Conservation (phyloP, 1,139 yeast species). For the Meyerozyma smithsonii region DNA sequence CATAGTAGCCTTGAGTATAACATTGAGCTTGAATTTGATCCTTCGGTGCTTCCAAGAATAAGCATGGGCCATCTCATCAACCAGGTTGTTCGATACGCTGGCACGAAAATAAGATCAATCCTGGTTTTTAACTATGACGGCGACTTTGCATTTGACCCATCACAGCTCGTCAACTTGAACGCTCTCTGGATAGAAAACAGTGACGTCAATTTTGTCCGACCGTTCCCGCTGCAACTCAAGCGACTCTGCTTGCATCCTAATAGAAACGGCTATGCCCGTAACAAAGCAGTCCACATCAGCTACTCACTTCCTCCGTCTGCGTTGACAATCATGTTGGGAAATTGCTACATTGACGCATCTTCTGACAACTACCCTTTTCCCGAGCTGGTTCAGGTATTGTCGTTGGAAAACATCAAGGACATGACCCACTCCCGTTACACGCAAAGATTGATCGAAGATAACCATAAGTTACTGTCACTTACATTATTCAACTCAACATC, state of each 20-base stretch:
- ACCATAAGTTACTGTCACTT: conserved; percentile 3
- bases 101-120: conserved; percentile 5
- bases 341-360: conserved; percentile 12
- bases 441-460: conserved; percentile 9
- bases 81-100: conserved; percentile 2
- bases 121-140: conserved; percentile 13
- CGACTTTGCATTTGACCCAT: conserved; percentile 12
- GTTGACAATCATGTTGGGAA: conserved; percentile 13
- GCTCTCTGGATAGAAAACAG: conserved; percentile 18
- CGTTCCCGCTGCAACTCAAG: conserved; percentile 6
- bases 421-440: conserved; percentile 10
- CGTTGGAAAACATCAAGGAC: conserved; percentile 14
- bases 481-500: neutral
- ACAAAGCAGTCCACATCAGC: conserved; percentile 9
- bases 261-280: conserved; percentile 13
- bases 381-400: conserved; percentile 7
- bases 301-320: conserved; percentile 14
- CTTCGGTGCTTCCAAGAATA: conserved; percentile 14
- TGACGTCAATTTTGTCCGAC: conserved; percentile 11
- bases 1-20: conserved; percentile 10
- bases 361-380: conserved; percentile 12
- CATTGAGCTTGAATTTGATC: conserved; percentile 21
- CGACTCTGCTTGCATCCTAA: conserved; percentile 13
- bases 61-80: conserved; percentile 11
- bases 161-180: conserved; percentile 10